These are phyloP conservation scores for Lachnellula hyalina DNA, from an alignment of 2,329 filamentous ascomycete genomes.

Conservation along the genomic window DNA sequence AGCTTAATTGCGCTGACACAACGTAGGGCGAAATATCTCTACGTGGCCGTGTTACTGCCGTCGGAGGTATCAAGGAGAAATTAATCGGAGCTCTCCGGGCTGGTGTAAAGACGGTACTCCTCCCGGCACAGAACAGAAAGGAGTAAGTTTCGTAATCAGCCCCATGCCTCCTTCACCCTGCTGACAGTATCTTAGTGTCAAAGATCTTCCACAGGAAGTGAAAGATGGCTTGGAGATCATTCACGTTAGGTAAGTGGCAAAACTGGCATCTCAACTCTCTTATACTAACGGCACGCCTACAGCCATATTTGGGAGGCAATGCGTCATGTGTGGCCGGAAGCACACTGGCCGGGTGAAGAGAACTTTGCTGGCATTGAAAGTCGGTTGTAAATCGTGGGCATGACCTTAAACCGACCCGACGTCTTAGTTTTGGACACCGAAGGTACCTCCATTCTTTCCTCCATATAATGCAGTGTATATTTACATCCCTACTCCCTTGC, in stretches of 20 bases:
- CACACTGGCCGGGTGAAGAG: slow-evolving; percentile 72
- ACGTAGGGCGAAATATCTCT: slow-evolving; percentile 62
- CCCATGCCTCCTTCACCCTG: neutral
- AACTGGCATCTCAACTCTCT: neutral
- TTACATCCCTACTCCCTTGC: neutral
- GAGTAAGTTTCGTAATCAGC: slow-evolving; percentile 43
- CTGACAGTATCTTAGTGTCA: slow-evolving; percentile 42
- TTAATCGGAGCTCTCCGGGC: slow-evolving; percentile 89
- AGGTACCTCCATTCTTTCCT: neutral
- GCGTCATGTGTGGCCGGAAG: slow-evolving; percentile 85
- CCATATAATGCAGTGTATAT: neutral
- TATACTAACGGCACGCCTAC: slow-evolving; percentile 17
- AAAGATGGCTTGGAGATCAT: slow-evolving; percentile 81
- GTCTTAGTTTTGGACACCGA: neutral
- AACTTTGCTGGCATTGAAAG: slow-evolving; percentile 69
- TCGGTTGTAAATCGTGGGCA: slow-evolving; percentile 53
- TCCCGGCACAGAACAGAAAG: slow-evolving; percentile 85
- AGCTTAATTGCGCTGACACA: slow-evolving; percentile 16
- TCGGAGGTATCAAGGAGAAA: slow-evolving; percentile 98
- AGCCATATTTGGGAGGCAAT: slow-evolving; percentile 95
- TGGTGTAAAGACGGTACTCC: slow-evolving; percentile 87
- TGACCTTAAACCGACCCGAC: neutral
- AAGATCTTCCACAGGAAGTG: slow-evolving; percentile 87
- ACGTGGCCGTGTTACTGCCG: slow-evolving; percentile 83
- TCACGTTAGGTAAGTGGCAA: slow-evolving; percentile 69